Conservation (phyloP, 2,329 filamentous ascomycete species). For the Penicillium sclerotigenum region DNA sequence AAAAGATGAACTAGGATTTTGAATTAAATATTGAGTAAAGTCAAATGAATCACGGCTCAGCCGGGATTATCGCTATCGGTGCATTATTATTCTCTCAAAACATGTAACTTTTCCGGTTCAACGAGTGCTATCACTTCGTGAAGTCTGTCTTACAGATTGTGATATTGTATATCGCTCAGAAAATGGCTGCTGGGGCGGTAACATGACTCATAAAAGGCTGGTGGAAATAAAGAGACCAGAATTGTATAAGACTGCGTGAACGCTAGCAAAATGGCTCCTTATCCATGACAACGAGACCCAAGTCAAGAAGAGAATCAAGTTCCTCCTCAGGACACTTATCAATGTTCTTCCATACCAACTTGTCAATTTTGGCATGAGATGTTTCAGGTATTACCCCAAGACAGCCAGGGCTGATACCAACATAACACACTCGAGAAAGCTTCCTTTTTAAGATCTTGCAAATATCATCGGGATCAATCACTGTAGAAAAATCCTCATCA, state of each 20-base stretch:
- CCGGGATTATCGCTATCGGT: background rate
- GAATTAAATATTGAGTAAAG: background rate
- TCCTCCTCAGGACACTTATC: conserved; percentile 7
- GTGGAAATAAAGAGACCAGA: background rate
- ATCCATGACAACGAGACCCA: conserved; percentile 2
- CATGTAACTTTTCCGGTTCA: background rate
- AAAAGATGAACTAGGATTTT: background rate
- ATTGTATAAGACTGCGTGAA: background rate
- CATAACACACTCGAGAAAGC: conserved; percentile 1
- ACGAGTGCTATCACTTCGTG: background rate
- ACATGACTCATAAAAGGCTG: background rate
- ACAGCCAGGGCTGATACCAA: conserved; percentile 2
- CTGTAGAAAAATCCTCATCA: background rate
- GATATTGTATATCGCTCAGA: background rate
- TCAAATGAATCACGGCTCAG: background rate
- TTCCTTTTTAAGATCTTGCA: background rate
- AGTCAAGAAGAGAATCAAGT: background rate
- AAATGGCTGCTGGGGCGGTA: background rate
- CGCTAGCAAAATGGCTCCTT: background rate
- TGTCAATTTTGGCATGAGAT: conserved; percentile 1
- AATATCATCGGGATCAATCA: background rate
- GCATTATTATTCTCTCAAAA: background rate
- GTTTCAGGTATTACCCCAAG: background rate
- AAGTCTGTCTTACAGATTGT: background rate
- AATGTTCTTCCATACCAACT: conserved; percentile 5